Evolutionary conservation across 106 monocot species (phyloP), one percentile per base, ranked within the genome.

Genomic region (Acorus gramineus): DNA sequence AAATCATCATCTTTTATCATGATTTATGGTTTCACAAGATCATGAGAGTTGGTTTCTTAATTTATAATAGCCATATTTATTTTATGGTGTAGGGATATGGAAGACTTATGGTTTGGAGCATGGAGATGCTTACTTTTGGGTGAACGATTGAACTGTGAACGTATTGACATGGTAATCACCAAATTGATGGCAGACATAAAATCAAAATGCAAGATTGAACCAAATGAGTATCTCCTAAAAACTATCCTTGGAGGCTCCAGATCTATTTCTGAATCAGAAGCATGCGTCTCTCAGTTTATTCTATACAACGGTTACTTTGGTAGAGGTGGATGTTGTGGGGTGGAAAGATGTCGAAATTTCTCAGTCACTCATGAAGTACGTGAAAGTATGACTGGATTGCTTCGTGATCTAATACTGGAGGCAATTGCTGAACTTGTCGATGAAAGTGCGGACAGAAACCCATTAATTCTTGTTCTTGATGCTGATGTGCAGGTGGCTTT

Each of bases 81-180:
- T 12, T 14, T 10, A 65, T 75, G 10, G 59, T 8, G 11, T 76
- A 96, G 95, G 73, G 66, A 56, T 56, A 85, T 90, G 64, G 95
- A 96, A 70, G 85, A 85, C 47, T 76, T 65, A 47, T 96, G 95
- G 95, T 60, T 96, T 51, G 95, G 95, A 66, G 82, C 95, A 12
- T 96, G 95, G 95, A 65, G 70, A 53, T 96, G 90, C 80, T 77
- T 96, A 76, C 69, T 96, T 67, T 71, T 80, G 57, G 95, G 90
- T 56, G 66, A 73, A 8, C 67, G 12, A 42, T 69, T 64, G 47
- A 58, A 74, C 28, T 3, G 14, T 71, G 49, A 81, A 72, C 14
- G 59, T 57, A 50, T 79, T 10, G 79, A 84, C 4, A 59, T 9
- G 7, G 7, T 75, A 4, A 44, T 82, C 8, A 7, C 47, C 3